Evolutionary conservation across 345 rosid species (phyloP).

Genomic region (Reutealis trisperma): DNA sequence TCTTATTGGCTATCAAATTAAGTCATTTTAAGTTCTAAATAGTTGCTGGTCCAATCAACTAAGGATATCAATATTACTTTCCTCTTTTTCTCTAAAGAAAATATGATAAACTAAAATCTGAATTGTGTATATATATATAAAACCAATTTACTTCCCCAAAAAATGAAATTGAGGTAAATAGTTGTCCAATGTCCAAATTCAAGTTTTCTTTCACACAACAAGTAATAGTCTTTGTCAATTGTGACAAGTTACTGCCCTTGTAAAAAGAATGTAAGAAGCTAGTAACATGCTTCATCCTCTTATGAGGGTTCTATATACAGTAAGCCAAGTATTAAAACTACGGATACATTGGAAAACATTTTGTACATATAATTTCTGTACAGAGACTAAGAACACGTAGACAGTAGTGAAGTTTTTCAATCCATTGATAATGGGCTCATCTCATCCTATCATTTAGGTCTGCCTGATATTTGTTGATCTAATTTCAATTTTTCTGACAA

Average conservation of each 20-base stretch:
- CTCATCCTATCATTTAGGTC: not conserved
- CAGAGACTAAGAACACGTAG: constrained; percentile 2
- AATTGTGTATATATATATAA: too few species aligned
- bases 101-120: too few species aligned
- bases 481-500: not conserved
- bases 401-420: not conserved
- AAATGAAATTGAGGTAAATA: too few species aligned
- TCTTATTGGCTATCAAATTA: not conserved
- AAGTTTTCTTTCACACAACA: too few species aligned
- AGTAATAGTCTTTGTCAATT: constrained; percentile 3
- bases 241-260: constrained; percentile 7
- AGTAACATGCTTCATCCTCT: constrained; percentile 13
- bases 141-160: too few species aligned
- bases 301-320: constrained; percentile 9
- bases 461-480: not conserved
- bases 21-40: not conserved
- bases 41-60: not conserved
- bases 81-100: not conserved
- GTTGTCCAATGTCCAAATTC: too few species aligned
- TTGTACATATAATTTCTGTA: constrained; percentile 1
- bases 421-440: constrained; percentile 1
- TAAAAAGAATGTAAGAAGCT: not conserved
- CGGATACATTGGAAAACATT: constrained; percentile 3
- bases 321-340: constrained; percentile 7
- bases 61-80: too few species aligned